Percentiles rank a stretch among this genome's conserved stretches.
These are phyloP conservation scores for Rhodofomes roseus DNA, from an alignment of 1,284 basidiomycete genomes.

Conservation along the genomic window DNA sequence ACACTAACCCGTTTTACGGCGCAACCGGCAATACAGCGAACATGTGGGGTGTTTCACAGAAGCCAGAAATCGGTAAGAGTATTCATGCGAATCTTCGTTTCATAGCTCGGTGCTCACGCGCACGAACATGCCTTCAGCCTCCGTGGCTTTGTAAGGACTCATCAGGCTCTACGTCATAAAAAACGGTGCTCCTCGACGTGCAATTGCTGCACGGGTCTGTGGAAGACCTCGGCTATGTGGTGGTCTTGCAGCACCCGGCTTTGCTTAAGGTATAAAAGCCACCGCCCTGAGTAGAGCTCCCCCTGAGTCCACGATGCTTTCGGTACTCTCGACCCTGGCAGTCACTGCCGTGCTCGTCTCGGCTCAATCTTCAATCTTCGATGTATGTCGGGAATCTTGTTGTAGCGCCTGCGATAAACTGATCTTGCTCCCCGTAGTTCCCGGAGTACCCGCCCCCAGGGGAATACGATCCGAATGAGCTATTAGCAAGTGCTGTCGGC, in stretches of 20 bases:
- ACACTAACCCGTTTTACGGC: neutral
- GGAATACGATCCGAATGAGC: constrained; percentile 15
- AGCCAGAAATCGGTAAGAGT: neutral
- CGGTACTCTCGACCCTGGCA: neutral
- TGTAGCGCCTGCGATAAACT: neutral
- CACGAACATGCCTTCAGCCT: neutral
- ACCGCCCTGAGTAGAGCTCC: no score
- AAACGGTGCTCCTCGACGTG: neutral
- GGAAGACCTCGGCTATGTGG: neutral
- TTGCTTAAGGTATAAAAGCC: neutral
- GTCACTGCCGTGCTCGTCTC: neutral
- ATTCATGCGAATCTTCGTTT: neutral
- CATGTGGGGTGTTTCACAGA: neutral
- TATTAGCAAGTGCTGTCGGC: constrained; percentile 10
- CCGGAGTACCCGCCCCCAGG: constrained; percentile 20
- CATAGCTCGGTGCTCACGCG: neutral
- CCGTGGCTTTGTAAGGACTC: neutral
- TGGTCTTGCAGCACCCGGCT: neutral
- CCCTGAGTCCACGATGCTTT: neutral
- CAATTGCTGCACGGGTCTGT: neutral
- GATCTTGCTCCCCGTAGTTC: constrained; percentile 5
- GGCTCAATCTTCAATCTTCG: constrained; percentile 8
- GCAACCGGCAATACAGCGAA: neutral
- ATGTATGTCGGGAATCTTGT: neutral
- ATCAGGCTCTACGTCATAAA: neutral